Base-by-base conservation (phyloP, 2,329 filamentous ascomycete species). In the Microdochium nivale region DNA sequence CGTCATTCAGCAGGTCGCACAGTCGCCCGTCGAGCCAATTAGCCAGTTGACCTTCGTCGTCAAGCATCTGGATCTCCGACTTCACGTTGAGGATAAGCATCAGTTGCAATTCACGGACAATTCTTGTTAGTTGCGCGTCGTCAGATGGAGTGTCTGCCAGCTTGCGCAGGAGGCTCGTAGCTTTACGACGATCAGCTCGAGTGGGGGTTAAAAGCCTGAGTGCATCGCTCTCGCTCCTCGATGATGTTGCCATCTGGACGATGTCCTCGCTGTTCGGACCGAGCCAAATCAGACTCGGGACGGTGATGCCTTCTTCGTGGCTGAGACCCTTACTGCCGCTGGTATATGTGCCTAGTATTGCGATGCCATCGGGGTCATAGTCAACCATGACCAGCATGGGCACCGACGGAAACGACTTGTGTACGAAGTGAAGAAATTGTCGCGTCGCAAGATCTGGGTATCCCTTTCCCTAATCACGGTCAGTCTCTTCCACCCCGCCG, bases 1-100 rank as follows among this genome's bases (percentile, higher is more conserved):
- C n/a, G 37, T 51, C 43, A 25, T n/a, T 40, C 2, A 16, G 30
- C 3, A 44, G 19, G 40, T 24, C 47, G 19, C 40, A 37, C 35
- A 81, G 63, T 49, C 70, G 66, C 2, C 56, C 50, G 48, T 82
- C 71, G 3, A 83, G 62, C 79, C 80, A 83, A 0, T 56, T 32
- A 0, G 69, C 65, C 4, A 83, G 59, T 48, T 77, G 69, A 0
- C 79, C 79, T 9, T 67, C 68, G 3, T 78, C 71, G 51, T 87
- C 83, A 7, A 88, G 67, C 19, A 83, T 77, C 60, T 94, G 87
- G 49, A 92, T 88, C 62, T 94, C 88, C 0, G 85, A 86, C 61
- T 92, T 94, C 48, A 83, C 59, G 50, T 86, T 86, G 49, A 91
- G 69, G 70, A 87, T 77, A 21, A 92, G 67, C 87, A 92, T 90